Conservation (phyloP, 2,329 filamentous ascomycete species). For the Alternaria brassicicola region DNA sequence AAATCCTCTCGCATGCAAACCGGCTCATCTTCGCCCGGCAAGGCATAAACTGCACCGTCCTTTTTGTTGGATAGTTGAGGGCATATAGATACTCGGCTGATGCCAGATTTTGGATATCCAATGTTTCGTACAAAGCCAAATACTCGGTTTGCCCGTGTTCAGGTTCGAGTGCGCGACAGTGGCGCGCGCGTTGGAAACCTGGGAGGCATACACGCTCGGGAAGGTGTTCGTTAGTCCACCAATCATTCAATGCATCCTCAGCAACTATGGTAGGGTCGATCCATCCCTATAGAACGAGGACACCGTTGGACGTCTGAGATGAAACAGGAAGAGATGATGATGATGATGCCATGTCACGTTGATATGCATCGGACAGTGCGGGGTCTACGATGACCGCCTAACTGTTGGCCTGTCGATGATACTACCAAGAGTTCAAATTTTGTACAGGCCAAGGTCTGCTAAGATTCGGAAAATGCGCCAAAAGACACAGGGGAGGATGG, state of each 20-base stretch:
- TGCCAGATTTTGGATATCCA: conserved; percentile 5
- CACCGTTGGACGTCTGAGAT: neutral
- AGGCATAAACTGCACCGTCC: conserved; percentile 22
- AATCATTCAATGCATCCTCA: conserved; percentile 21
- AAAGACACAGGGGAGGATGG: neutral
- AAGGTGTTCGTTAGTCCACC: conserved; percentile 29
- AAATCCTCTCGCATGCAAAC: conserved; percentile 12
- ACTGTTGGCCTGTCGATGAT: neutral
- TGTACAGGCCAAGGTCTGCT: neutral
- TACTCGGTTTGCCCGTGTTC: conserved; percentile 10
- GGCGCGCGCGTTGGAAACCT: conserved; percentile 21
- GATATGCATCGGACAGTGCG: neutral
- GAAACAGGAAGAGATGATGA: neutral
- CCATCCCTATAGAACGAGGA: conserved; percentile 18
- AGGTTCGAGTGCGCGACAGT: conserved; percentile 7
- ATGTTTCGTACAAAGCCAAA: conserved; percentile 17
- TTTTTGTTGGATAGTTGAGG: conserved; percentile 16
- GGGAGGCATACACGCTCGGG: conserved; percentile 21
- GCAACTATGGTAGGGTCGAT: conserved; percentile 10
- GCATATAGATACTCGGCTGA: conserved; percentile 15
- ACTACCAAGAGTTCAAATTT: neutral
- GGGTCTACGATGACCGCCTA: neutral
- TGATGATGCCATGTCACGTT: neutral
- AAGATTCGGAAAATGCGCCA: neutral
- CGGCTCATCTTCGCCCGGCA: conserved; percentile 19